Conservation (phyloP, 2,329 filamentous ascomycete genomes). For the Exophiala sp. region DNA sequence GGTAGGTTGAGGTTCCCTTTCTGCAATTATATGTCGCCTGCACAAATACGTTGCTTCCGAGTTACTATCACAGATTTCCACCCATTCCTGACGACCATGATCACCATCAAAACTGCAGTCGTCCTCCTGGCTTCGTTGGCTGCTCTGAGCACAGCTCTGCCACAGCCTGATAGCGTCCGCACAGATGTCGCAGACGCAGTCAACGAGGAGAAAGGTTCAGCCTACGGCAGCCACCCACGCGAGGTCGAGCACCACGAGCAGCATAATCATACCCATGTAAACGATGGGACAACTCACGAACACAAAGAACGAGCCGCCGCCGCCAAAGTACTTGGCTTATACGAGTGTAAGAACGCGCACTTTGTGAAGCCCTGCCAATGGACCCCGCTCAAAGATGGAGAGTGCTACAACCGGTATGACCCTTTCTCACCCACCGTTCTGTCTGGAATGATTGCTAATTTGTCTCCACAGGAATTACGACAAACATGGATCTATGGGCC, state of each 20-base stretch:
- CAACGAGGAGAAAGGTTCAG: not conserved
- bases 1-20: not conserved
- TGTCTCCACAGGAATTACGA: slow-evolving; percentile 5
- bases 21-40: not conserved
- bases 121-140: slow-evolving; percentile 12
- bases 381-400: slow-evolving; percentile 8
- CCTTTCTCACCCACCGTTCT: not conserved
- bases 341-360: slow-evolving; percentile 13
- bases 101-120: slow-evolving; percentile 11
- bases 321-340: slow-evolving; percentile 4
- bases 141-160: slow-evolving; percentile 6
- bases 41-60: not conserved
- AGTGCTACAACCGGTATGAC: slow-evolving; percentile 18
- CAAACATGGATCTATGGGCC: slow-evolving; percentile 14
- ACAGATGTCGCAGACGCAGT: not conserved
- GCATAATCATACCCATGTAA: not conserved
- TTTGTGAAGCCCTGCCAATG: slow-evolving; percentile 14
- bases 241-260: not conserved
- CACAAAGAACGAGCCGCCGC: not conserved
- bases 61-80: not conserved
- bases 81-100: slow-evolving; percentile 2
- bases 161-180: not conserved
- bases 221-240: not conserved
- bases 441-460: slow-evolving; percentile 1
- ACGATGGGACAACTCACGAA: not conserved